phyloP scores from a whole-genome alignment of 75 land plant genomes.

The Pinus tabuliformis region DNA sequence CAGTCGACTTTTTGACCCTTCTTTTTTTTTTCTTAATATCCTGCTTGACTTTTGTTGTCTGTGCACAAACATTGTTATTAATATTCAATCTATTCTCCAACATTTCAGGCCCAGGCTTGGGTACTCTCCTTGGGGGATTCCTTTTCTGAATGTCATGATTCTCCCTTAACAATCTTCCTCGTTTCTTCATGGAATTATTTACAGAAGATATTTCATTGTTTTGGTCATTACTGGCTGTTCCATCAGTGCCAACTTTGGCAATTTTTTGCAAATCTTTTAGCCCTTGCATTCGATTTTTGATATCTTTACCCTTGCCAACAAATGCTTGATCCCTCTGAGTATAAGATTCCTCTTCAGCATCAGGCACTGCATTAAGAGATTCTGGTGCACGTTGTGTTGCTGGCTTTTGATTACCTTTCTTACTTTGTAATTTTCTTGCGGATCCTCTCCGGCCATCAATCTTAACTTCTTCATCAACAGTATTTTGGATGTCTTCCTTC shows the following conservation, averaged over 20 bases:
- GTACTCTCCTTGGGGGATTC: neutral
- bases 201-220: neutral
- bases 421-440: constrained; percentile 5
- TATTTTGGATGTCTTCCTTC: constrained; percentile 6
- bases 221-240: neutral
- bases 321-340: neutral
- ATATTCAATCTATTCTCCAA: neutral
- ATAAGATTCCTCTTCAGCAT: neutral
- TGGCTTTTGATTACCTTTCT: constrained; percentile 13
- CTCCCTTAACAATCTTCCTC: neutral
- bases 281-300: neutral
- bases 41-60: neutral
- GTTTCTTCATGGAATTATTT: neutral
- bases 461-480: constrained; percentile 16
- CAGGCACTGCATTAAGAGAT: neutral
- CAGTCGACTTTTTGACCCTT: neutral
- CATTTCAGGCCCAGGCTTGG: neutral
- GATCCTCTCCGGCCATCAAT: neutral
- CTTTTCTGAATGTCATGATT: neutral
- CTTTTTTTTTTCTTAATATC: neutral
- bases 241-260: neutral
- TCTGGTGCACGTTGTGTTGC: neutral
- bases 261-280: neutral
- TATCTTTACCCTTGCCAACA: neutral
- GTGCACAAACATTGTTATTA: neutral